Evolutionary conservation across 805 yeast species (phyloP).

Genomic region (Candida anglica): DNA sequence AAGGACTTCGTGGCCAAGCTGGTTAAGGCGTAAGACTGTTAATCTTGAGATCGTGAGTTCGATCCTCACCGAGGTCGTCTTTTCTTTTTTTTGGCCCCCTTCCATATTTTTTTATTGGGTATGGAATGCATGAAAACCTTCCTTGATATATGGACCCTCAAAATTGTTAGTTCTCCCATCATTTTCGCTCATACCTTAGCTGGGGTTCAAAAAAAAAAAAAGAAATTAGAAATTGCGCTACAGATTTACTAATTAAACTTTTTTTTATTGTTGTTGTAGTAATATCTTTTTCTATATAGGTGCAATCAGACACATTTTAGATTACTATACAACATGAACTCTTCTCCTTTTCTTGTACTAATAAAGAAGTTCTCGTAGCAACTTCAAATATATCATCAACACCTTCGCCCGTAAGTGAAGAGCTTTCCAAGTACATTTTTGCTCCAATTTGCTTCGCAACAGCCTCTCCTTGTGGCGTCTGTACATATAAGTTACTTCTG

Average conservation of each 20-base stretch:
- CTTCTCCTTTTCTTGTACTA: slow-evolving; percentile 30
- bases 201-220: no score
- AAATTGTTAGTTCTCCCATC: no score
- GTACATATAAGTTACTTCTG: slow-evolving; percentile 45
- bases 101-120: no score
- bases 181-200: no score
- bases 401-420: slow-evolving; percentile 90
- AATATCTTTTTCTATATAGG: background rate
- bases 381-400: slow-evolving; percentile 92
- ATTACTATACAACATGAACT: slow-evolving; percentile 32
- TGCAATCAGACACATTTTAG: slow-evolving; percentile 6
- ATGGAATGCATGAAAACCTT: no score
- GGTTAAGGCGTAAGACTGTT: slow-evolving; percentile 10
- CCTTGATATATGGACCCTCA: no score
- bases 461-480: slow-evolving; percentile 55
- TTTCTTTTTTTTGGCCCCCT: slow-evolving; percentile 7
- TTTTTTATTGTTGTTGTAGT: background rate
- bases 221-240: no score
- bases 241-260: background rate
- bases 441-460: slow-evolving; percentile 83
- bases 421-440: slow-evolving; percentile 77
- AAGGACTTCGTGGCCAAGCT: slow-evolving; percentile 15
- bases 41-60: slow-evolving; percentile 30
- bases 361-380: slow-evolving; percentile 79
- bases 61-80: slow-evolving; percentile 29